Base-by-base conservation (phyloP, 108 stramenopile genomes). In the Epipyxis sp. region DNA sequence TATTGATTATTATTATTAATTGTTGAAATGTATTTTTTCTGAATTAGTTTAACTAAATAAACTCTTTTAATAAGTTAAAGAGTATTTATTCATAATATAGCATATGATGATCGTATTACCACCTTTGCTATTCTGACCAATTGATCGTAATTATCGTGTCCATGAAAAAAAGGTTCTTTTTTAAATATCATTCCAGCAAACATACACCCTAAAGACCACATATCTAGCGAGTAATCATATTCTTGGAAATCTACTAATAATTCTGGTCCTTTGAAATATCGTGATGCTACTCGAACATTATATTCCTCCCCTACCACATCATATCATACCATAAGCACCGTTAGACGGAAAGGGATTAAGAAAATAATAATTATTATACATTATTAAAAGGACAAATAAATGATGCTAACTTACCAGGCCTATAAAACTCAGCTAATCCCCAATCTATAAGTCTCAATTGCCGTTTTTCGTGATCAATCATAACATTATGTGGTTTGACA, bases 171-270 rank as follows among this genome's bases (percentile, higher is more conserved):
- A 29, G 88, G 88, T 62, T 89, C 98, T 88, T 97, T 97, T 80
- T 97, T 90, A 85, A 99, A 99, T 79, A 99, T 95, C 98, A 99
- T 99, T 35, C 98, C 96, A 0, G 96, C 93, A 67, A 67, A 94
- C 98, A 99, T 99, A 78, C 96, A 97, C 29, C 98, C 98, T 69
- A 99, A 84, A 77, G 92, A 93, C 98, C 98, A 99, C 97, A 99
- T 98, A 82, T 99, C 98, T 72, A 99, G 87, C 43, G 94, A 90
- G 82, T 99, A 99, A 88, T 99, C 98, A 82, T 99, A 99, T 83
- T 99, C 98, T 80, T 97, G 98, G 79, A 97, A 85, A 84, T 99
- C 97, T 59, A 99, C 98, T 80, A 99, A 87, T 39, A 99, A 85
- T 85, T 99, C 98, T 39, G 98, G 98, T 54, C 71, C 71, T 74